Conservation (phyloP, 805 yeast genomes). For the Saccharomyces cerevisiae region DNA sequence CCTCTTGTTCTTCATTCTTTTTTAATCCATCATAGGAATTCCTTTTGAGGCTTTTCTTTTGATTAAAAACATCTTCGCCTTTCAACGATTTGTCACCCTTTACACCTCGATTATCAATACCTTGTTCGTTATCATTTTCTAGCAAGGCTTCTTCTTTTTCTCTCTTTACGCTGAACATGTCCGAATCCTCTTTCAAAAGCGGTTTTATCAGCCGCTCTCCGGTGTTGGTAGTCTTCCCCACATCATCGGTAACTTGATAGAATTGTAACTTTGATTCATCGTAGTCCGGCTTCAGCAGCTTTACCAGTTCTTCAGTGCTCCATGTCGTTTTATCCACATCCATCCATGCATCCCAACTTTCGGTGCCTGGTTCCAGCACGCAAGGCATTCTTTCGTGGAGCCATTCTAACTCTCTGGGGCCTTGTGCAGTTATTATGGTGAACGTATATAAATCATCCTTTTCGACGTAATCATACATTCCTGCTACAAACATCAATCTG, state of each 20-base stretch:
- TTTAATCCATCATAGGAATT: background rate
- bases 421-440: slow-evolving; percentile 68
- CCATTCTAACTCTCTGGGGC: slow-evolving; percentile 54
- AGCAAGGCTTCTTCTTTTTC: slow-evolving; percentile 1
- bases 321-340: slow-evolving; percentile 33
- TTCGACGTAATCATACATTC: slow-evolving; percentile 34
- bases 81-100: background rate
- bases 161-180: background rate
- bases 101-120: background rate
- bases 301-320: slow-evolving; percentile 33
- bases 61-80: slow-evolving; percentile 5
- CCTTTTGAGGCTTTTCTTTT: slow-evolving; percentile 4
- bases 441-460: slow-evolving; percentile 36
- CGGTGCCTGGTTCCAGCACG: slow-evolving; percentile 48
- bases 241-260: slow-evolving; percentile 50
- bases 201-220: slow-evolving; percentile 30
- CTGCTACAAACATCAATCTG: slow-evolving; percentile 58
- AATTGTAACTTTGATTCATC: slow-evolving; percentile 36
- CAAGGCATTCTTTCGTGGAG: slow-evolving; percentile 76
- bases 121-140: background rate
- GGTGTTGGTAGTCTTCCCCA: slow-evolving; percentile 53
- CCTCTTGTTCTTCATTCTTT: background rate
- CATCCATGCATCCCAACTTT: slow-evolving; percentile 61
- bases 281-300: slow-evolving; percentile 34
- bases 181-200: slow-evolving; percentile 11